Base-by-base conservation (phyloP, 1,284 basidiomycete genomes). In the Cryptococcus sp. region DNA sequence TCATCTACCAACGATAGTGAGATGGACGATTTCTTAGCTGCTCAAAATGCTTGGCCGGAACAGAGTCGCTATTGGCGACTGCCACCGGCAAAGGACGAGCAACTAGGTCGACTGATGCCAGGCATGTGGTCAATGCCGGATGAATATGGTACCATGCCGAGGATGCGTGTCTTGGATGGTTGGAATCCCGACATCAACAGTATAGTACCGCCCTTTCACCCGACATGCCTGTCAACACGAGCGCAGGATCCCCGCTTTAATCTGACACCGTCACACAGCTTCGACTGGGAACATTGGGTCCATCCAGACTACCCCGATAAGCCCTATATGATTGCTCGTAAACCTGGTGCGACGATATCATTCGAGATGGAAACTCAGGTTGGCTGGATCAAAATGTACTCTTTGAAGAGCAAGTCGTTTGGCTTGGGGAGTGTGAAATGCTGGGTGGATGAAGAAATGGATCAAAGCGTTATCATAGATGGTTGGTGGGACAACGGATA, bases 361-460 rank as follows among this genome's bases (percentile, higher is more conserved):
- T 71, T 74, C 42, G 60, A 69, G 39, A 50, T 76, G 41, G 64
- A 67, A 21, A 72, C 72, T 9, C 55, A 46, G 18, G 54, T 69
- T 2, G 74, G 74, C 18, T 47, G 63, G 22, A 61, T 76, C 59
- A 74, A 73, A 54, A 61, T 76, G 52, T 75, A 75, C 56, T 60
- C 62, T 9, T 50, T 76, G 31, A 56, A 57, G 32, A 68, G 67
- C 25, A 63, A 59, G 55, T 61, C 59, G 21, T 72, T 72, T 55
- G 69, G 70, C 1, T 43, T 76, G 19, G 74, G 74, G 4, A 68
- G 56, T 21, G 57, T 70, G 21, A 56, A 65, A 48, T 76, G 74
- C 50, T 74, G 72, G 73, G 61, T 67, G 32, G 71, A 67, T 40
- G 64, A 67, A 3, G 61, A 62, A 36, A 49, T 52, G 44, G 55